A percentile compares a stretch with the other conserved stretches of the same genome.
Conservation (phyloP, 202 grass and related monocot genomes). For the Carex arenaria region DNA sequence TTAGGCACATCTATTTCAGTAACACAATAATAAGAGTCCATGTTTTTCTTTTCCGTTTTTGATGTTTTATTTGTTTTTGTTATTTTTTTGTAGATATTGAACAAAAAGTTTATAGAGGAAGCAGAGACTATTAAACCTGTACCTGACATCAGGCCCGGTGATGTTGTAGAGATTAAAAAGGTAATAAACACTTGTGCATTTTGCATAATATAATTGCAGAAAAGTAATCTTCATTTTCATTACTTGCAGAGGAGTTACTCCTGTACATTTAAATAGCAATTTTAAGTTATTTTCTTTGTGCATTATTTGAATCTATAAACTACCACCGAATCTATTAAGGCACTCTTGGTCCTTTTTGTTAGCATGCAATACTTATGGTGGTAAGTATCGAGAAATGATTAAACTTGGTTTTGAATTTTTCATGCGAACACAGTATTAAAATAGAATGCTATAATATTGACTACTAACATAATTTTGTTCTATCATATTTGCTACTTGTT, state of each 20-base stretch:
- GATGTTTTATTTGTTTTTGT: constrained; percentile 10
- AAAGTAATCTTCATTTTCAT: neutral
- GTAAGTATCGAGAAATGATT: neutral
- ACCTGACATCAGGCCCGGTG: constrained; percentile 80
- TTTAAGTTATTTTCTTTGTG: neutral
- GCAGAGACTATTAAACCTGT: constrained; percentile 70
- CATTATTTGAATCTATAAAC: neutral
- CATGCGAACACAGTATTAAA: constrained; percentile 18
- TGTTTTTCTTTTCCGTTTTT: neutral
- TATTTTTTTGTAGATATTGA: constrained; percentile 64
- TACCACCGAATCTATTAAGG: neutral
- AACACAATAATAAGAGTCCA: constrained; percentile 10
- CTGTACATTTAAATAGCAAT: neutral
- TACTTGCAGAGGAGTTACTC: neutral
- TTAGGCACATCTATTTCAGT: neutral
- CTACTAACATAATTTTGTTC: neutral
- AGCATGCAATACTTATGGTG: neutral
- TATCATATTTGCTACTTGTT: neutral
- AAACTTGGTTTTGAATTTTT: constrained; percentile 13
- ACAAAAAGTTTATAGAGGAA: constrained; percentile 80
- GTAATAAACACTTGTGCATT: constrained; percentile 28
- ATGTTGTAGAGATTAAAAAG: constrained; percentile 92
- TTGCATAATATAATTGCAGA: neutral
- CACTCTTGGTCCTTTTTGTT: neutral
- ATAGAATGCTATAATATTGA: neutral